These are phyloP conservation scores for Beauveria sp. DNA, from an alignment of 2,329 filamentous ascomycete species.

Conservation along the genomic window DNA sequence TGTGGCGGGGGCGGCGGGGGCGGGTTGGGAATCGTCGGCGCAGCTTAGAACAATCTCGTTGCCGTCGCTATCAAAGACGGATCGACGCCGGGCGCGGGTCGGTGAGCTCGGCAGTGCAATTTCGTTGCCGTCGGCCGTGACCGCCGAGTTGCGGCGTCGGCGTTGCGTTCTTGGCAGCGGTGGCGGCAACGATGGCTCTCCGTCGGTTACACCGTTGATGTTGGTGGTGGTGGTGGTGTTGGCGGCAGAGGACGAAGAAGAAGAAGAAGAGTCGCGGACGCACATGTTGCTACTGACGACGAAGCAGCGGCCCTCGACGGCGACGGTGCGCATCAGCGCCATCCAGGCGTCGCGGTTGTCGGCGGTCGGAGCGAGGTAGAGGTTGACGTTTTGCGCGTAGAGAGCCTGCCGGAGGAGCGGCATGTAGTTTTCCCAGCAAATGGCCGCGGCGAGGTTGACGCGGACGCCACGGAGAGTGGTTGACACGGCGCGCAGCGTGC, in stretches of 20 bases:
- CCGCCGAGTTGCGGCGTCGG: conserved; percentile 30
- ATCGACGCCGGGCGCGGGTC: conserved; percentile 21
- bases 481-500: conserved; percentile 70
- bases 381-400: conserved; percentile 84
- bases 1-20: background rate
- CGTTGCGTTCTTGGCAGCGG: background rate
- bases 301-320: conserved; percentile 74
- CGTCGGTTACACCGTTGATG: background rate
- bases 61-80: conserved; percentile 44
- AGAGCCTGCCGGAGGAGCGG: conserved; percentile 75
- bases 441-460: conserved; percentile 75
- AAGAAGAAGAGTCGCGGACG: conserved; percentile 22
- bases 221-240: background rate
- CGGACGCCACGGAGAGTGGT: conserved; percentile 72
- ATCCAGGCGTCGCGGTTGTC: conserved; percentile 80
- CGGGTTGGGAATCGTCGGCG: conserved; percentile 18
- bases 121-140: conserved; percentile 40
- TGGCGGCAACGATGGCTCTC: background rate
- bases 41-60: conserved; percentile 44
- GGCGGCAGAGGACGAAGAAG: too few relatives aligned
- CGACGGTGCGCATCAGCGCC: conserved; percentile 72
- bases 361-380: conserved; percentile 86
- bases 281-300: conserved; percentile 85
- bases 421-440: conserved; percentile 98
- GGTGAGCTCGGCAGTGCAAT: conserved; percentile 31